Evolutionary conservation across 345 rosid genomes (phyloP), one percentile per base, ranked within the genome.

Genomic region (Lenwebbia sp.): DNA sequence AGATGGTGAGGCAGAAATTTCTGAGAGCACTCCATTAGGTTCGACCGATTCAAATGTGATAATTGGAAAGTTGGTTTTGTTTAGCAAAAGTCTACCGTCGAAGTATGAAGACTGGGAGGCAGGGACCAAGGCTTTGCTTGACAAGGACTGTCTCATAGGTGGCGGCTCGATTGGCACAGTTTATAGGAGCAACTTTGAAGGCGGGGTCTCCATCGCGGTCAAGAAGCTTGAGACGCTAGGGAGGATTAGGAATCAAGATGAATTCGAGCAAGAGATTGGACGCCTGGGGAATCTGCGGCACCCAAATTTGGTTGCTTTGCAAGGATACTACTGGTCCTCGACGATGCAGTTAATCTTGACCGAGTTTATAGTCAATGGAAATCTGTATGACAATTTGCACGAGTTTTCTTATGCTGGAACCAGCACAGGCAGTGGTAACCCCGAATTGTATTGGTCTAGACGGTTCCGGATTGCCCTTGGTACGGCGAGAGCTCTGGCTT

Each of bases 101-200:
- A 96, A 90, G 89, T 96, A 97, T 82, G 98, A 97, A 94, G 99
- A 97, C 85, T 96, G 99, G 99, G 98, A 94, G 88, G 92, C 95
- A 1, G 99, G 99, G 44, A 94, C 98, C 55, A 96, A 94, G 90
- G 95, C 98, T 82, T 91, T 97, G 91, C 95, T 97, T 17, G 95
- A 96, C 91, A 97, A 97, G 93, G 99, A 97, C 52, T 91, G 92
- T 50, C 88, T 96, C 84, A 94, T 97, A 12, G 99, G 99, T 17
- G 90, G 93, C 41, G 98, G 99, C n/a, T 94, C 96, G 2, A 93
- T 97, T 1, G 99, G 99, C 88, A 88, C 94, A 19, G 99, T 97
- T 62, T 97, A 95, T 75, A 93, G 91, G 92, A 91, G 95, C 58
- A 92, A 90, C 85, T 96, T 97, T 60, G 99, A 96, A 91, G 98